Conservation (phyloP, 1,284 basidiomycete genomes). For the Waitea zeae region DNA sequence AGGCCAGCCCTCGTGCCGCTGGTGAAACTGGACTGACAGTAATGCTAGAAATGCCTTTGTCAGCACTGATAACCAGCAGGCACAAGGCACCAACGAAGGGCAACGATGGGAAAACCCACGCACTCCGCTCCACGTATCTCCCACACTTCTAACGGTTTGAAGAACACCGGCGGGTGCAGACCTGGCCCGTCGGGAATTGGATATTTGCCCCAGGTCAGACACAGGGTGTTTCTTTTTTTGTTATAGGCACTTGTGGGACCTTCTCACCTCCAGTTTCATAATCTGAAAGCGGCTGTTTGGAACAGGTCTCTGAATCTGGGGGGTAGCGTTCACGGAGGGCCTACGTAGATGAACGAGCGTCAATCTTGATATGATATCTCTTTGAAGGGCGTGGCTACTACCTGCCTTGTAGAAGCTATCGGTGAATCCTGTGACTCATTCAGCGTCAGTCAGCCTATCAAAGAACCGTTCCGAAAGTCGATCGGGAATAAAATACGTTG, state of each 20-base stretch:
- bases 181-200: constrained; percentile 20
- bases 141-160: constrained; percentile 79
- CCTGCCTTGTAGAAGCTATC: constrained; percentile 71
- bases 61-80: background rate
- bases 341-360: constrained; percentile 18
- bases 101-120: constrained; percentile 12
- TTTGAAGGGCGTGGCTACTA: constrained; percentile 2
- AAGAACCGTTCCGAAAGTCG: too few species aligned
- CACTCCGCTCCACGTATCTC: constrained; percentile 88
- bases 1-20: constrained; percentile 59
- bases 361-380: background rate
- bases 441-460: too few species aligned
- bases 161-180: constrained; percentile 70
- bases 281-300: constrained; percentile 37
- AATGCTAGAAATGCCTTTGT: constrained; percentile 28
- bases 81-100: background rate
- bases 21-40: constrained; percentile 81
- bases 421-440: constrained; percentile 76
- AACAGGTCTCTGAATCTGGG: constrained; percentile 50
- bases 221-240: too few species aligned
- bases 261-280: constrained; percentile 51
- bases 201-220: constrained; percentile 4
- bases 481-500: too few species aligned
- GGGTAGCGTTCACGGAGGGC: constrained; percentile 46
- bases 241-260: background rate